Evolutionary conservation across 2,329 filamentous ascomycete genomes (phyloP), one percentile per base, ranked within the genome.

Genomic region (Ophiocordyceps australis): DNA sequence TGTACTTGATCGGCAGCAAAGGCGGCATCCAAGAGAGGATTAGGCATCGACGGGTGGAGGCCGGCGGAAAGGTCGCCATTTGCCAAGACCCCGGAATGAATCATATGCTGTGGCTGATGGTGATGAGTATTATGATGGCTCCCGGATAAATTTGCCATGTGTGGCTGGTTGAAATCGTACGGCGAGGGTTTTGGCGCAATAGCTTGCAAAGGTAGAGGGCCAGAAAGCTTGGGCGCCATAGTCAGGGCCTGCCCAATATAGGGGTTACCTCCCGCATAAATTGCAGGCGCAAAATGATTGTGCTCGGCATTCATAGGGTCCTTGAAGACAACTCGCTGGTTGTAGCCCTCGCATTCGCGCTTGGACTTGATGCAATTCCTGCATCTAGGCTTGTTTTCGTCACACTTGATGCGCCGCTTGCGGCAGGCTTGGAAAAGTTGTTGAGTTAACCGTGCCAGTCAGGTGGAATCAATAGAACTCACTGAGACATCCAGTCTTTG

Each of bases 391-490:
- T 76, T 68, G 40, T 82, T 80, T 48, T 95, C 89, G 33, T 89
- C 89, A 49, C 89, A 98, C 53, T 95, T 98, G 52, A 98, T 95
- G 34, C 89, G 78, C 27, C 89, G 75, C 52, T 80, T 86, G 35
- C 89, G 77, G 53, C 89, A 98, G 30, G 89, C 79, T 85, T 44
- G 23, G 32, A 25, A n/a, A n/a, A n/a, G n/a, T n/a, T n/a, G n/a
- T n/a, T n/a, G n/a, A n/a, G n/a, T n/a, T n/a, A n/a, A n/a, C n/a
- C n/a, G n/a, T n/a, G n/a, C n/a, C n/a, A n/a, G n/a, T n/a, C n/a
- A n/a, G n/a, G n/a, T n/a, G n/a, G n/a, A n/a, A n/a, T n/a, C n/a
- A n/a, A n/a, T n/a, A 10, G 7, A 19, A 61, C 75, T 49, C 63
- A 83, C 77, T 94, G 32, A 93, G 54, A 46, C 85, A 94, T 10